Percentiles rank a stretch among this genome's conserved stretches.
These are phyloP conservation scores for Penicillium polonicum DNA, from an alignment of 2,329 filamentous ascomycete species.

Conservation along the genomic window DNA sequence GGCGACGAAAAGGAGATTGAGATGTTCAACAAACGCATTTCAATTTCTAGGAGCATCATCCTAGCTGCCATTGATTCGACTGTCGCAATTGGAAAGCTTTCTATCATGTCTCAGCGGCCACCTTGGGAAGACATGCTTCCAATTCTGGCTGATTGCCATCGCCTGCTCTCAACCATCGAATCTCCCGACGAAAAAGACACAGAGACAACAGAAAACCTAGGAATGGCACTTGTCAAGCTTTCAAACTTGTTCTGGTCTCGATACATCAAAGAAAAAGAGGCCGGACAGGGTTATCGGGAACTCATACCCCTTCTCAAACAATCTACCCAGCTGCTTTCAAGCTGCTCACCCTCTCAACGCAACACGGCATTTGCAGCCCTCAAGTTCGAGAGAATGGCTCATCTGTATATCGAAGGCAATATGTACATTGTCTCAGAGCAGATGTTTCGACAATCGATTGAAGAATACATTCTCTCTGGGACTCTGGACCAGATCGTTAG, in stretches of 20 bases:
- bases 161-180: slow-evolving; percentile 35
- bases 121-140: slow-evolving; percentile 41
- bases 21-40: slow-evolving; percentile 34
- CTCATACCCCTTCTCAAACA: slow-evolving; percentile 42
- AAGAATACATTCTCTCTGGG: slow-evolving; percentile 41
- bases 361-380: slow-evolving; percentile 41
- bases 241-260: slow-evolving; percentile 51
- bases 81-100: slow-evolving; percentile 41
- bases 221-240: slow-evolving; percentile 38
- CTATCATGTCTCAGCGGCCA: slow-evolving; percentile 37
- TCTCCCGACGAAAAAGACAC: slow-evolving; percentile 6
- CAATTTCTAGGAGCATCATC: slow-evolving; percentile 38
- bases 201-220: slow-evolving; percentile 25
- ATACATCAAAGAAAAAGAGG: slow-evolving; percentile 45
- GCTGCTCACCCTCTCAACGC: slow-evolving; percentile 36
- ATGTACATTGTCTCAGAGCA: slow-evolving; percentile 36
- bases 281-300: slow-evolving; percentile 32
- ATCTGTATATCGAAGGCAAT: slow-evolving; percentile 41
- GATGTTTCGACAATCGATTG: slow-evolving; percentile 42
- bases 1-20: slow-evolving; percentile 30
- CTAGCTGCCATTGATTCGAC: slow-evolving; percentile 43
- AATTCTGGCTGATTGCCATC: slow-evolving; percentile 38
- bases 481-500: slow-evolving; percentile 33
- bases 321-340: slow-evolving; percentile 40
- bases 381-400: slow-evolving; percentile 47